These are phyloP conservation scores for Picocystis salinarum DNA, from an alignment of 139 green algal species.

Conservation along the genomic window DNA sequence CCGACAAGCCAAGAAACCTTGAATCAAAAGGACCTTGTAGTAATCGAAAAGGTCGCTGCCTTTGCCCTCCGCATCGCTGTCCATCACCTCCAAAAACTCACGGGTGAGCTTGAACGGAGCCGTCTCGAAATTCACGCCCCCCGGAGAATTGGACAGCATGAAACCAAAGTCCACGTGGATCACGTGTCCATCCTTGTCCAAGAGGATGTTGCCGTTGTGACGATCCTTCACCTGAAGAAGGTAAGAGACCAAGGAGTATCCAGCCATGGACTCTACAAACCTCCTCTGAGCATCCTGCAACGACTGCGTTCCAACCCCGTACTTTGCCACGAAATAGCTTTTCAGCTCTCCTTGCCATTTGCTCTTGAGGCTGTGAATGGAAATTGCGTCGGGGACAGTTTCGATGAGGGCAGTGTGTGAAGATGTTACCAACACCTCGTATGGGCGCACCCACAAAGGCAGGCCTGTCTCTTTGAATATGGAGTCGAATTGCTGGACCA, in stretches of 20 bases:
- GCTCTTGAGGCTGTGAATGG: constrained; percentile 82
- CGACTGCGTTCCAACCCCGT: constrained; percentile 19
- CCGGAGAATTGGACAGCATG: constrained; percentile 72
- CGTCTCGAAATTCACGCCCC: constrained; percentile 65
- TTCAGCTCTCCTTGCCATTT: constrained; percentile 27
- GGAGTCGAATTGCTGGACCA: constrained; percentile 58
- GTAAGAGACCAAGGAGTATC: constrained; percentile 63
- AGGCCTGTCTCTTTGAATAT: constrained; percentile 74
- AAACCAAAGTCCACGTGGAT: constrained; percentile 99
- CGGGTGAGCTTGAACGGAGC: constrained; percentile 81
- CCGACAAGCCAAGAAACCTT: constrained; percentile 80
- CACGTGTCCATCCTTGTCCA: constrained; percentile 60
- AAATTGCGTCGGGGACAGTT: constrained; percentile 75
- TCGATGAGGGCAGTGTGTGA: constrained; percentile 89
- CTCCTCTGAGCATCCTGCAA: constrained; percentile 53
- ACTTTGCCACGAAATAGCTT: constrained; percentile 61
- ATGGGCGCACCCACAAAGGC: constrained; percentile 58
- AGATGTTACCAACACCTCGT: constrained; percentile 81
- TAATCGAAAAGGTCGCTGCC: constrained; percentile 76
- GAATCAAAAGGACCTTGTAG: constrained; percentile 81
- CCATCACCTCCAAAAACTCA: constrained; percentile 95
- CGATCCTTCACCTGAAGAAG: constrained; percentile 51
- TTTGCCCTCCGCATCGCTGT: constrained; percentile 56
- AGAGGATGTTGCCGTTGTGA: constrained; percentile 80
- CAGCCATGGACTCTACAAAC: constrained; percentile 82